phyloP scores from a whole-genome alignment of 148 eudicot species.

The Salicornia ramosissima region DNA sequence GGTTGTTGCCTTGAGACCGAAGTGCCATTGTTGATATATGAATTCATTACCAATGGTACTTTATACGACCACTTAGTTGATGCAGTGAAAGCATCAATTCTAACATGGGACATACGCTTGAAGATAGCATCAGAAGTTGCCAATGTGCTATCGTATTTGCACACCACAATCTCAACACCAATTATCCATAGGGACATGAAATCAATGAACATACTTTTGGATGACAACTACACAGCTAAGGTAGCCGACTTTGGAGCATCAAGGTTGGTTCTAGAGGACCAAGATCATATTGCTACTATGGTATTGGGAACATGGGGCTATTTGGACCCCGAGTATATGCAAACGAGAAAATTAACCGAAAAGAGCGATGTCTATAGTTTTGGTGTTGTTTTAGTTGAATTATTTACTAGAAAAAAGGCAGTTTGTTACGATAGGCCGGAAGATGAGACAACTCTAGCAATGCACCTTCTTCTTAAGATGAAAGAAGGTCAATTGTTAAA shows the following conservation, averaged over 20 bases:
- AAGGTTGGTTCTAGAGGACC: slow-evolving; percentile 20
- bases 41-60: slow-evolving; percentile 25
- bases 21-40: too few species aligned
- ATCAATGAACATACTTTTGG: slow-evolving; percentile 24
- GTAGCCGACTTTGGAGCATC: slow-evolving; percentile 31
- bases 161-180: slow-evolving; percentile 24
- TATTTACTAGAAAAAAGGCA: slow-evolving; percentile 19
- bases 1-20: neutral
- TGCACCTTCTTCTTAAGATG: slow-evolving; percentile 15
- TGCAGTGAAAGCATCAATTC: slow-evolving; percentile 4
- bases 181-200: slow-evolving; percentile 29
- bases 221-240: slow-evolving; percentile 21
- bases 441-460: slow-evolving; percentile 18
- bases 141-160: slow-evolving; percentile 27
- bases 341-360: slow-evolving; percentile 21
- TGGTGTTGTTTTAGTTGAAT: slow-evolving; percentile 17
- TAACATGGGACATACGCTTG: slow-evolving; percentile 14
- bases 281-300: slow-evolving; percentile 21
- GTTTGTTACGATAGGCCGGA: slow-evolving; percentile 16
- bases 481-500: slow-evolving; percentile 8
- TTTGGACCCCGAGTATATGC: slow-evolving; percentile 27
- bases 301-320: slow-evolving; percentile 28
- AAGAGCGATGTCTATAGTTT: neutral
- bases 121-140: too few species aligned
- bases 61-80: slow-evolving; percentile 21